Conservation (phyloP, 257 asterid species). For the Capsicum rhomboideum region DNA sequence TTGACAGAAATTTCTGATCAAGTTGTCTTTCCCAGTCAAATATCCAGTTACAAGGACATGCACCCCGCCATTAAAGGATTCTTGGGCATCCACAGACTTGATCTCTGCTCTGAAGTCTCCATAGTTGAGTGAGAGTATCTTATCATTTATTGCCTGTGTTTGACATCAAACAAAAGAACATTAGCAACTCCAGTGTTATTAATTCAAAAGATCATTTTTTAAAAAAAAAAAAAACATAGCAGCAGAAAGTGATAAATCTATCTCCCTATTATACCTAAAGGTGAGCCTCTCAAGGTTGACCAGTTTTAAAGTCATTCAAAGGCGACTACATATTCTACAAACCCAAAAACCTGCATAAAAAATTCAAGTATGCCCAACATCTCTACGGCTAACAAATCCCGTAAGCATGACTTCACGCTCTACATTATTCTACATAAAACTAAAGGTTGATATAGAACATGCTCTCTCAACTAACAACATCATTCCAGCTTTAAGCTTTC, state of each 20-base stretch:
- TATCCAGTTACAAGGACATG: conserved; percentile 86
- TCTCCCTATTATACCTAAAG: not conserved
- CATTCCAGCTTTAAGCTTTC: not conserved
- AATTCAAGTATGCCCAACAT: not conserved
- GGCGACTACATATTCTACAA: not conserved
- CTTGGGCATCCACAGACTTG: conserved; percentile 79
- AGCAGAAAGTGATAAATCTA: not conserved
- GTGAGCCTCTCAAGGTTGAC: not conserved
- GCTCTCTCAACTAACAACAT: not conserved
- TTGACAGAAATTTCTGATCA: conserved; percentile 59
- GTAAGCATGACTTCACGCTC: not conserved
- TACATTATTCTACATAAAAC: not conserved
- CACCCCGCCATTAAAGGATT: conserved; percentile 70
- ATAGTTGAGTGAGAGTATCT: conserved; percentile 72
- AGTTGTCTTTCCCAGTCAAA: conserved; percentile 49
- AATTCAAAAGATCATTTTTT: not conserved
- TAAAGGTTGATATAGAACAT: not conserved
- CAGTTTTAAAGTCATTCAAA: not conserved
- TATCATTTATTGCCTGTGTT: conserved; percentile 71
- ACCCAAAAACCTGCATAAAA: not conserved
- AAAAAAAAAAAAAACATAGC: not conserved
- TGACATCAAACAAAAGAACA: conserved; percentile 1
- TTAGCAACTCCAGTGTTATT: not conserved
- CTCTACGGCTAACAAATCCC: not conserved
- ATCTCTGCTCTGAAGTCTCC: conserved; percentile 59